Evolutionary conservation across 495 filamentous ascomycete genomes (phyloP), one percentile per base, ranked within the genome.

Genomic region (Saxophila tyrrhenica): DNA sequence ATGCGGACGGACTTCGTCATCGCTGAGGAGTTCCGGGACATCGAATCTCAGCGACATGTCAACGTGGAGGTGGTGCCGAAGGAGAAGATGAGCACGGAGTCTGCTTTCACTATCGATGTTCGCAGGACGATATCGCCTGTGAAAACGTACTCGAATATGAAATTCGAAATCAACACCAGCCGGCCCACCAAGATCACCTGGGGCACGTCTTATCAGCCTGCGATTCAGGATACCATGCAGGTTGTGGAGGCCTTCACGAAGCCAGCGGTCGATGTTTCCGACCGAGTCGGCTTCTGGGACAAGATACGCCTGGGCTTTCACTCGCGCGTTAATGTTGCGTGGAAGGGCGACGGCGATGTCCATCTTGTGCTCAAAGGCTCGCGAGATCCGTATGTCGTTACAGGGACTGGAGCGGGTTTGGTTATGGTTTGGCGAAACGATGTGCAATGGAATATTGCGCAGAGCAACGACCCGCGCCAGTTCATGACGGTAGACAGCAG

Each of bases 171-270:
- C 63, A 91, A 96, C 64, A 96, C 91, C 3, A 84, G 83, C 54
- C 79, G 87, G 56, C 84, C 94, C 9, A 99, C 92, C 8, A 81
- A 85, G 52, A 90, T 97, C 48, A 95, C 89, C 25, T 99, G 92
- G 92, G 88, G 90, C 39, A 86, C 89, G 53, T 95, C 92, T 0
- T 97, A 97, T 64, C 92, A 99, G 58, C 92, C 92, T 23, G 94
- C 90, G 11, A 96, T 99, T 51, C 92, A 99, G 68, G 92, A 99
- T 63, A 95, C 96, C 87, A 99, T 99, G 92, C 95, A 97, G 81
- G 88, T 94, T 22, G 87, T 99, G 54, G 92, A 99, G 72, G 85
- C 85, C 0, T 95, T 99, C 70, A 95, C 90, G 10, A 99, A 97
- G 61, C 86, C 88, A 3, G 89, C 94, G 59, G 74, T 95, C 39